phyloP scores from a whole-genome alignment of 1,139 yeast genomes.

The Hansenula anomala region DNA sequence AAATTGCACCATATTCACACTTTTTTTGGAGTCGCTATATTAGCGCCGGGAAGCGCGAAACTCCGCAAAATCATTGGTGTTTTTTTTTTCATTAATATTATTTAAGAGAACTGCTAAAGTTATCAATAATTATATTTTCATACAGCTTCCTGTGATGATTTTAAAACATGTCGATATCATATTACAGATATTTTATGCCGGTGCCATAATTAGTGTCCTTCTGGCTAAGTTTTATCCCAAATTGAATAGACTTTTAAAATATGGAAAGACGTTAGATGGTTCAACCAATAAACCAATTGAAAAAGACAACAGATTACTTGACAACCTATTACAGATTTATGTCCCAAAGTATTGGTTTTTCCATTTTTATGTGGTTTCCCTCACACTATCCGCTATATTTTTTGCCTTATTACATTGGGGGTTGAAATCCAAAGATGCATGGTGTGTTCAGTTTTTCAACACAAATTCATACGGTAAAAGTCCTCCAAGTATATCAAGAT shows the following conservation, averaged over 20 bases:
- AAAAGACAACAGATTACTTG: too few relatives aligned
- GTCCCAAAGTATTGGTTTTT: slow-evolving; percentile 45
- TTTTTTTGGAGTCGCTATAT: too few relatives aligned
- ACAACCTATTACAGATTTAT: slow-evolving; percentile 26
- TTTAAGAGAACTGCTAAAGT: too few relatives aligned
- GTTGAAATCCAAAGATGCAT: slow-evolving; percentile 1
- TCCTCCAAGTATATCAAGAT: slow-evolving; percentile 16
- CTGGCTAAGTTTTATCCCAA: slow-evolving; percentile 22
- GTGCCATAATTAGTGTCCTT: slow-evolving; percentile 19
- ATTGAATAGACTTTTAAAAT: slow-evolving; percentile 25
- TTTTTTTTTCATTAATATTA: too few relatives aligned
- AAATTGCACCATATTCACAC: too few relatives aligned
- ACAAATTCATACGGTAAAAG: slow-evolving; percentile 11
- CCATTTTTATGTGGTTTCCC: slow-evolving; percentile 35
- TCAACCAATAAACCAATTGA: too few relatives aligned
- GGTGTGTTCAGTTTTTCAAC: slow-evolving; percentile 1
- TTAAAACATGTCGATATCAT: slow-evolving; percentile 2
- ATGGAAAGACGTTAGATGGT: slow-evolving; percentile 32
- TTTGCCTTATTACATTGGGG: slow-evolving; percentile 7
- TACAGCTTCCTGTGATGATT: not conserved
- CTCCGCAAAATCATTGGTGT: too few relatives aligned
- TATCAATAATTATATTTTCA: too few relatives aligned
- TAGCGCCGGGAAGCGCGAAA: too few relatives aligned
- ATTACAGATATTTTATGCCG: slow-evolving; percentile 9
- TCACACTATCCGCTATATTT: slow-evolving; percentile 11